Base-by-base conservation (phyloP, 192 early-diverging fungal species). In the Obelidium mucronatum region DNA sequence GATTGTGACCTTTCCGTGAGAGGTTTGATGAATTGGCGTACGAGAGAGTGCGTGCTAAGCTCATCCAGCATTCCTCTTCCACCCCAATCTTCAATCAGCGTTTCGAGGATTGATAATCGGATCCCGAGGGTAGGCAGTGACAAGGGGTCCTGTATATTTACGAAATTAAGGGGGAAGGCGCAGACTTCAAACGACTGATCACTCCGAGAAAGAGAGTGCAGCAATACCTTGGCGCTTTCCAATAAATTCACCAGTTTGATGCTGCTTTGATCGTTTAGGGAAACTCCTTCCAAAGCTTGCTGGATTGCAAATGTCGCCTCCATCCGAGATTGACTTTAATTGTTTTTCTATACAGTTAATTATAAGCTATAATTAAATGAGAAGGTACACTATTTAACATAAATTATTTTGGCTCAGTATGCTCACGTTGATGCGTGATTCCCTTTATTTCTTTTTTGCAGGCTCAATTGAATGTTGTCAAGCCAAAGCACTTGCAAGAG, bases 51-150 rank as follows among this genome's bases (percentile, higher is more conserved):
- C 24, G 75, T 77, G 0, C 37, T 77, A 0, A 67, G 30, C 19
- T 33, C 40, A 3, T 36, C 75, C 6, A 79, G 62, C 30, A 44
- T 61, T 3, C 22, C n/a, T 11, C 78, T 62, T 19, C 78, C 78
- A 59, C 78, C 78, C 65, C 67, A 77, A 19, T 37, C 58, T 34
- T 79, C 52, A 48, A 79, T 67, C 53, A 79, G 78, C 5, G 19
- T 31, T 17, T 59, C n/a, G 42, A 79, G 22, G 31, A 59, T 69
- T 5, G 78, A 69, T 1, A 78, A 51, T 15, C 67, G 67, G 40
- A 69, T 31, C 13, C 67, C 67, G 17, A 33, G 19, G 5, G 67
- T 55, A n/a, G 40, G 17, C 13, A 65, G 8, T 58, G 55, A 22
- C 17, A 24, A 5, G 11, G 55, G 55, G 55, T 58, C 24, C 55